Evolutionary conservation across 495 filamentous ascomycete species (phyloP).

Genomic region (Penicillium parvum): DNA sequence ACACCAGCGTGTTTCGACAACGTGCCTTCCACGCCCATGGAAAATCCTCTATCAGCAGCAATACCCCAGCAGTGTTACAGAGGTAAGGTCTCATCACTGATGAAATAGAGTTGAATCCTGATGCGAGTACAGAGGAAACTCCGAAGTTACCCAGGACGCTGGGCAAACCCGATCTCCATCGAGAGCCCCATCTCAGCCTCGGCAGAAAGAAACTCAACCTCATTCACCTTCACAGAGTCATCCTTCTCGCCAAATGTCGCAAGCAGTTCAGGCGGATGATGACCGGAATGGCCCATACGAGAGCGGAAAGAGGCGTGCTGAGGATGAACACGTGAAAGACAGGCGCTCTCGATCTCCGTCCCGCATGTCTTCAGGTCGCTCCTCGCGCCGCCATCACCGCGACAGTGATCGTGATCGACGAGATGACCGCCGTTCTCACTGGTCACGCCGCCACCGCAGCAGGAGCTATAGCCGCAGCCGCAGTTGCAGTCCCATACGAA

Average conservation of each 20-base stretch:
- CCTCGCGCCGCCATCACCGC: slow-evolving; percentile 48
- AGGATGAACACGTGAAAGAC: slow-evolving; percentile 2
- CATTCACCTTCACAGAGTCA: slow-evolving; percentile 49
- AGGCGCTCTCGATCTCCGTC: slow-evolving; percentile 50
- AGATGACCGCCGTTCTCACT: slow-evolving; percentile 39
- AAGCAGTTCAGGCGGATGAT: slow-evolving; percentile 45
- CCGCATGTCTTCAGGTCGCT: slow-evolving; percentile 45
- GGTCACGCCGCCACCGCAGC: slow-evolving; percentile 47
- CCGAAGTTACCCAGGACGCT: slow-evolving; percentile 21
- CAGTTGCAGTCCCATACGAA: slow-evolving; percentile 26
- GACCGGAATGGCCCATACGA: slow-evolving; percentile 45
- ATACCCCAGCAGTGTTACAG: slow-evolving; percentile 23
- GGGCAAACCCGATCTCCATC: slow-evolving; percentile 27
- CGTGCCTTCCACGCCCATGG: slow-evolving; percentile 31
- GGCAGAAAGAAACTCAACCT: slow-evolving; percentile 23
- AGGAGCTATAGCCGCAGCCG: slow-evolving; percentile 34
- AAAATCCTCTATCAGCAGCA: slow-evolving; percentile 25
- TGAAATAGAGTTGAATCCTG: neutral
- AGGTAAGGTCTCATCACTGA: slow-evolving; percentile 32
- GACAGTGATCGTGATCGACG: slow-evolving; percentile 41
- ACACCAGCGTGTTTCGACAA: slow-evolving; percentile 58
- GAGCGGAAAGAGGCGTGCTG: slow-evolving; percentile 25
- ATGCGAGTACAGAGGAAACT: slow-evolving; percentile 15
- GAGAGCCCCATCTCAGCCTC: slow-evolving; percentile 35
- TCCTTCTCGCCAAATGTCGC: slow-evolving; percentile 55